phyloP scores from a whole-genome alignment of 495 filamentous ascomycete genomes.

The Hapsidospora chrysogenum region DNA sequence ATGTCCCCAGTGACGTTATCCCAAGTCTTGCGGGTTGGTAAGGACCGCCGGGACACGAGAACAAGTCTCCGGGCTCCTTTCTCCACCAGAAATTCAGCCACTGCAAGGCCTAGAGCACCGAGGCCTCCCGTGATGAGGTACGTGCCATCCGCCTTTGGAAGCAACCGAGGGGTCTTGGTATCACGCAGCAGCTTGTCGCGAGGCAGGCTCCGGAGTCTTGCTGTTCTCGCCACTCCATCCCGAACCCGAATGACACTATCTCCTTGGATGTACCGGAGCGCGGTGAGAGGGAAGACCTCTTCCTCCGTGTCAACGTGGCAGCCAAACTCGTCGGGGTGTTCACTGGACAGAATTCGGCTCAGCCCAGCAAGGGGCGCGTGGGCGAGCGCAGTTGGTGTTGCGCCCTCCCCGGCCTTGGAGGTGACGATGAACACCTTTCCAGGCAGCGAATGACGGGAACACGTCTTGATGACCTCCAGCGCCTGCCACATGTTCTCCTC shows the following conservation, averaged over 20 bases:
- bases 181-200: neutral
- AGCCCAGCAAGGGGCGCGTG: neutral
- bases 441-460: no score
- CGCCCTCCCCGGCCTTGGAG: neutral
- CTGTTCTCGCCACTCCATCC: neutral
- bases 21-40: neutral
- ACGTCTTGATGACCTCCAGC: no score
- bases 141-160: conserved; percentile 19
- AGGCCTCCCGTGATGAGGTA: conserved; percentile 32
- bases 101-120: conserved; percentile 22
- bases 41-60: conserved; percentile 12
- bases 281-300: neutral
- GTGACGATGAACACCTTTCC: conserved; percentile 7
- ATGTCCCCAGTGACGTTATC: neutral
- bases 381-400: neutral
- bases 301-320: neutral
- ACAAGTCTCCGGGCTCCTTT: conserved; percentile 23
- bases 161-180: conserved; percentile 7
- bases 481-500: no score
- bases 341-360: neutral
- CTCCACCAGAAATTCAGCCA: conserved; percentile 18
- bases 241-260: neutral
- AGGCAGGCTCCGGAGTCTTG: neutral
- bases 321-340: neutral
- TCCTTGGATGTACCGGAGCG: neutral